phyloP scores from a whole-genome alignment of 768 basidiomycete species.

The Lyophyllum semitale region DNA sequence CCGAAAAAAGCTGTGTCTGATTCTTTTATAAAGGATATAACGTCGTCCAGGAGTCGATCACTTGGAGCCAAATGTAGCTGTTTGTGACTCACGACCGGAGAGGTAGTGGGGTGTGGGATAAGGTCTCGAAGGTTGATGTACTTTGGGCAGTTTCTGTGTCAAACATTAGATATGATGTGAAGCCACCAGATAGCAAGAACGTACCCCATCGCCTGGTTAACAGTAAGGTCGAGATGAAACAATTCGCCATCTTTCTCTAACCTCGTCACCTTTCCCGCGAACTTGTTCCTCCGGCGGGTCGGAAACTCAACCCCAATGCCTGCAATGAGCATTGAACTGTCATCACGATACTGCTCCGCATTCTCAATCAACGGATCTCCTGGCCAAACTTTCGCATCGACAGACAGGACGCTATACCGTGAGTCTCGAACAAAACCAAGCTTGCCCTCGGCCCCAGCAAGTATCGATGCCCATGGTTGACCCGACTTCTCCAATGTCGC shows the following conservation, averaged over 20 bases:
- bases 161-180: not conserved
- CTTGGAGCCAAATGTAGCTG: constrained; percentile 29
- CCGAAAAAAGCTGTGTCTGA: constrained; percentile 61
- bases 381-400: constrained; percentile 46
- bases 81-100: constrained; percentile 39
- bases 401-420: constrained; percentile 35
- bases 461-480: constrained; percentile 62
- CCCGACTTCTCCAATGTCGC: constrained; percentile 51
- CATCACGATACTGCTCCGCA: constrained; percentile 15
- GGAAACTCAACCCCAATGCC: constrained; percentile 62
- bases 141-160: constrained; percentile 64
- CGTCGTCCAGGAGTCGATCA: constrained; percentile 50
- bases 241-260: constrained; percentile 27
- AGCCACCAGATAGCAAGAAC: constrained; percentile 17
- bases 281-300: constrained; percentile 63
- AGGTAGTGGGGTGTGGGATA: constrained; percentile 37
- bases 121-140: constrained; percentile 64
- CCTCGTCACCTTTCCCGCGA: constrained; percentile 48
- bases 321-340: constrained; percentile 38
- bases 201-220: constrained; percentile 63
- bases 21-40: constrained; percentile 46
- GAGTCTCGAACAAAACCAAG: constrained; percentile 48
- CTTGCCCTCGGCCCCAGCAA: constrained; percentile 44
- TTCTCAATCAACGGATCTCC: constrained; percentile 57
- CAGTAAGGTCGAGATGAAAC: constrained; percentile 39